phyloP scores from a whole-genome alignment of 805 yeast genomes.

The Candida saitoana region DNA sequence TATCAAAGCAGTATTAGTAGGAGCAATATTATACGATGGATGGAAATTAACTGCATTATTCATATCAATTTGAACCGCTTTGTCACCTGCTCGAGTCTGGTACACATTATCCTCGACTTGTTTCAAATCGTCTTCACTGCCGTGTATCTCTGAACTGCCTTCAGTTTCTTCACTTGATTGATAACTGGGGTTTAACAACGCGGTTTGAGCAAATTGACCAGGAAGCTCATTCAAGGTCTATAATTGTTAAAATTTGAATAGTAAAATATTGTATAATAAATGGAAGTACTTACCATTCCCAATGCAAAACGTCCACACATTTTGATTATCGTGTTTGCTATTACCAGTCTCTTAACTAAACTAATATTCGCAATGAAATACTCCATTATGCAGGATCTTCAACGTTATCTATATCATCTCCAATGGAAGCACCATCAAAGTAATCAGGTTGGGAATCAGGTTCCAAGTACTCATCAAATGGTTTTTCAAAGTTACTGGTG shows the following conservation, averaged over 20 bases:
- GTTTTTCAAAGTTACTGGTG: slow-evolving; percentile 27
- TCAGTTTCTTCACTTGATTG: background rate
- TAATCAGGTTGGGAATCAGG: slow-evolving; percentile 21
- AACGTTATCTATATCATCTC: background rate
- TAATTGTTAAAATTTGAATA: background rate
- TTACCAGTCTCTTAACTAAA: background rate
- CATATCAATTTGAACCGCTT: background rate
- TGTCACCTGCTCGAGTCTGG: slow-evolving; percentile 8
- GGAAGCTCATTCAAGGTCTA: slow-evolving; percentile 27
- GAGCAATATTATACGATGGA: slow-evolving; percentile 57
- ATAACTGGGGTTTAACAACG: slow-evolving; percentile 7
- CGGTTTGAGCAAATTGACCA: slow-evolving; percentile 22
- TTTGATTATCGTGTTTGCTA: background rate
- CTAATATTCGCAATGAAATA: background rate
- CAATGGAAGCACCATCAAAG: slow-evolving; percentile 8
- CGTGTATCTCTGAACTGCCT: background rate
- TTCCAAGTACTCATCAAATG: slow-evolving; percentile 32
- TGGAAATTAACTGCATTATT: slow-evolving; percentile 11
- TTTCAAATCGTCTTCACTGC: slow-evolving; percentile 1
- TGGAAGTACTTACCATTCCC: background rate
- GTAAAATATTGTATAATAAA: background rate
- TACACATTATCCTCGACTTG: background rate
- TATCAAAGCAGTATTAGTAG: slow-evolving; percentile 51
- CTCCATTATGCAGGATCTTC: background rate
- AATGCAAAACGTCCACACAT: slow-evolving; percentile 1